Evolutionary conservation across 176 grass and related monocot genomes (phyloP), one percentile per base, ranked within the genome.

Genomic region (Paspalum notatum): DNA sequence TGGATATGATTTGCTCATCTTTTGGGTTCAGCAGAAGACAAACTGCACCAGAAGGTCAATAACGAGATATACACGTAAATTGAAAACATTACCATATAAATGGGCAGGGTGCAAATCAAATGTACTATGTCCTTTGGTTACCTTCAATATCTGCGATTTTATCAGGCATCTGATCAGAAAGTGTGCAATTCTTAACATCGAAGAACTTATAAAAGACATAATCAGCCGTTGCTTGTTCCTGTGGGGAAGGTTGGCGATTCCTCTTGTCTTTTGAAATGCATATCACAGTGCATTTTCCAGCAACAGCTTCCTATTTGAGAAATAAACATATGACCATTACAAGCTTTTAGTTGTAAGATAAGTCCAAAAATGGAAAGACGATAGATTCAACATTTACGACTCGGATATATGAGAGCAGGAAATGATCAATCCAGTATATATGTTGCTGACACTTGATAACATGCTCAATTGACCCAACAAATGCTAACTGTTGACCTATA

Each of bases 211-310:
- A 91, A 54, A 95, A 99, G 71, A 99, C 79, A 68, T 86, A 93
- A 78, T 99, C 96, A 40, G 96, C 90, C 67, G 78, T 82, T 58
- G 68, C 80, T 84, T 71, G 65, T 49, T 95, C 96, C 72, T 7
- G 60, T 3, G 72, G 67, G 62, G 93, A 88, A 86, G 96, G 96
- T 66, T 91, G 86, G 12, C 61, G 82, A 75, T 99, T 99, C 52
- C 85, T 91, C 50, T 82, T 27, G 50, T 99, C 93, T 56, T 86
- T 93, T 81, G 82, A 99, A 63, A 76, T 88, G 85, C 96, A 99
- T 82, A 99, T 74, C 66, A 99, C 88, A 62, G 71, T 83, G 72
- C 96, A 95, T 93, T 93, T 99, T 45, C 90, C 96, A 91, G 76
- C 88, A 62, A 99, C 64, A 59, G 89, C 84, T 84, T 99, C 93